These are phyloP conservation scores for Phaeodactylum tricornutum DNA, from an alignment of 108 stramenopile genomes.

Conservation along the genomic window DNA sequence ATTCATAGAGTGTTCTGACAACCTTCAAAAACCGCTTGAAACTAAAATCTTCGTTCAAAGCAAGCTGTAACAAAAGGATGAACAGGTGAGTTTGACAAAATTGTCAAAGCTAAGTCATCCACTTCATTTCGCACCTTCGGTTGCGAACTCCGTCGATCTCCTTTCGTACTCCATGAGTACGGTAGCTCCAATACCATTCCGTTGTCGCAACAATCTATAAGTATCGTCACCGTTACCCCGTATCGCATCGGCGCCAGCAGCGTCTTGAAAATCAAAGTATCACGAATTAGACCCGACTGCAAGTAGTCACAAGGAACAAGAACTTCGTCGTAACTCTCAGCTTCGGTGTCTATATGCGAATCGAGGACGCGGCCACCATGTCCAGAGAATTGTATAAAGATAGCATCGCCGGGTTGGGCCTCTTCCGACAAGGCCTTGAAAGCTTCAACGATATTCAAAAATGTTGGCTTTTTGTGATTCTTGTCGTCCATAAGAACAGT, in stretches of 20 bases:
- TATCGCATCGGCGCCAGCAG: slow-evolving; percentile 74
- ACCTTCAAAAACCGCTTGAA: slow-evolving; percentile 83
- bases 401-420: slow-evolving; percentile 79
- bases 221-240: slow-evolving; percentile 68
- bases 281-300: slow-evolving; percentile 58
- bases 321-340: slow-evolving; percentile 72
- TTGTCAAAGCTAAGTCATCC: background rate
- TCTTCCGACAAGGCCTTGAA: slow-evolving; percentile 66
- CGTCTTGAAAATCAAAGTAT: slow-evolving; percentile 75
- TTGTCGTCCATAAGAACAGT: slow-evolving; percentile 74
- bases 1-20: slow-evolving; percentile 78
- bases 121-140: too few relatives aligned
- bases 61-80: slow-evolving; percentile 17
- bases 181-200: slow-evolving; percentile 77
- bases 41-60: slow-evolving; percentile 73
- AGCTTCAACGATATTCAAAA: slow-evolving; percentile 59
- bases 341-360: slow-evolving; percentile 38
- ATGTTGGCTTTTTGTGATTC: slow-evolving; percentile 58
- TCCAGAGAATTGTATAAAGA: slow-evolving; percentile 78
- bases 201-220: slow-evolving; percentile 76
- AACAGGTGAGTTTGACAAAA: background rate
- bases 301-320: slow-evolving; percentile 63
- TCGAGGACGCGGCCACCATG: slow-evolving; percentile 79
- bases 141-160: too few relatives aligned
- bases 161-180: slow-evolving; percentile 58